Conservation (phyloP, 2,329 filamentous ascomycete species). For the Calonectria leucothoes region DNA sequence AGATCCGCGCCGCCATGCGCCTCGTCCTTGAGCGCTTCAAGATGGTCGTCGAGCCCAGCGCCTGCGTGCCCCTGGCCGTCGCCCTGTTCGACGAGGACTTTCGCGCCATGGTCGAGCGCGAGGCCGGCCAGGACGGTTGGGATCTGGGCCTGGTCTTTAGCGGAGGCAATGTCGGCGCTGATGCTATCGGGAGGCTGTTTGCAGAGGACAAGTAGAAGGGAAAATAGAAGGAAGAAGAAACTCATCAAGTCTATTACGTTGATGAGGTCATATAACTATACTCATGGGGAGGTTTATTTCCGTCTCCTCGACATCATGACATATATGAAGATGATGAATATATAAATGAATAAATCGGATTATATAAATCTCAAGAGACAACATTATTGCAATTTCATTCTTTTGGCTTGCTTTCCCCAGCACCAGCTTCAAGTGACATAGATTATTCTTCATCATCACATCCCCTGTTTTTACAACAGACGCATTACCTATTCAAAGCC, state of each 20-base stretch:
- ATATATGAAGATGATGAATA: background rate
- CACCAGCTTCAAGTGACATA: background rate
- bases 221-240: background rate
- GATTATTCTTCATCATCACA: too few relatives aligned
- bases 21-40: slow-evolving; percentile 90
- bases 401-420: background rate
- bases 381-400: background rate
- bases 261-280: background rate
- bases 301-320: background rate
- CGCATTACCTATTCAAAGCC: slow-evolving; percentile 47
- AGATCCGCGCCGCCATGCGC: slow-evolving; percentile 82
- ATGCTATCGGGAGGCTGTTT: slow-evolving; percentile 65
- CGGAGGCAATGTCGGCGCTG: slow-evolving; percentile 70
- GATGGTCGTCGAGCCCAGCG: slow-evolving; percentile 89
- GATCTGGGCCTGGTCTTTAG: slow-evolving; percentile 71
- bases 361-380: background rate
- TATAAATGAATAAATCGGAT: background rate
- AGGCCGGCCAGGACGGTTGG: slow-evolving; percentile 81
- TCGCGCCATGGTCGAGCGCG: slow-evolving; percentile 73
- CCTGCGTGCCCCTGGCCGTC: slow-evolving; percentile 85
- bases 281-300: background rate
- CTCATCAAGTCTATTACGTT: background rate
- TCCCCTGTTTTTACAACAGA: background rate
- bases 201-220: slow-evolving; percentile 26
- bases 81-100: slow-evolving; percentile 90